phyloP scores from a whole-genome alignment of 2,329 filamentous ascomycete species.

The Zymoseptoria brevis region DNA sequence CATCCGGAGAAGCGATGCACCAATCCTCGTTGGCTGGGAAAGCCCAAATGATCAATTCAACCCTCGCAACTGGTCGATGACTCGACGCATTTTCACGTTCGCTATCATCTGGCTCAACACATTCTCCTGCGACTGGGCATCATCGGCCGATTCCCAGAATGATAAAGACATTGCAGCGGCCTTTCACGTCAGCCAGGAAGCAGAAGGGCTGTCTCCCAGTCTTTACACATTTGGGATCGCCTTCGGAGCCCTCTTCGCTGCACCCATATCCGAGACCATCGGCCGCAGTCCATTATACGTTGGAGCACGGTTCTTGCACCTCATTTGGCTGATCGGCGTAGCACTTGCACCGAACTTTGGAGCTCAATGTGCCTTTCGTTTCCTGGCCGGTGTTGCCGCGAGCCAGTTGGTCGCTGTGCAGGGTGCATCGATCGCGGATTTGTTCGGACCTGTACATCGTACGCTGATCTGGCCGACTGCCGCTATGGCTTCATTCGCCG shows the following conservation, averaged over 20 bases:
- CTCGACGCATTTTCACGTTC: constrained; percentile 5
- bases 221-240: constrained; percentile 41
- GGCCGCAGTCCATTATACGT: constrained; percentile 26
- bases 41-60: constrained; percentile 5
- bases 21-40: not conserved
- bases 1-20: not conserved
- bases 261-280: constrained; percentile 35
- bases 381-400: constrained; percentile 22
- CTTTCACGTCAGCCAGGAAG: constrained; percentile 19
- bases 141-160: constrained; percentile 15
- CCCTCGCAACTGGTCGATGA: constrained; percentile 9
- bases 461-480: constrained; percentile 19
- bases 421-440: constrained; percentile 22
- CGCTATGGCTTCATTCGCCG: constrained; percentile 13
- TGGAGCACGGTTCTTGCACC: constrained; percentile 12
- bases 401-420: constrained; percentile 19
- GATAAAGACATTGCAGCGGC: constrained; percentile 5
- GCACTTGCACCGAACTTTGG: constrained; percentile 21
- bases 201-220: constrained; percentile 27
- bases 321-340: constrained; percentile 15
- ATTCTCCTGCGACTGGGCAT: constrained; percentile 18
- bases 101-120: constrained; percentile 18
- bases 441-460: constrained; percentile 19
- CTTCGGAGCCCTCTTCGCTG: constrained; percentile 32
- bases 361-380: constrained; percentile 19